Evolutionary conservation across 2,329 filamentous ascomycete species (phyloP).

Genomic region (Xenosphaeropsis pyriputrescens): DNA sequence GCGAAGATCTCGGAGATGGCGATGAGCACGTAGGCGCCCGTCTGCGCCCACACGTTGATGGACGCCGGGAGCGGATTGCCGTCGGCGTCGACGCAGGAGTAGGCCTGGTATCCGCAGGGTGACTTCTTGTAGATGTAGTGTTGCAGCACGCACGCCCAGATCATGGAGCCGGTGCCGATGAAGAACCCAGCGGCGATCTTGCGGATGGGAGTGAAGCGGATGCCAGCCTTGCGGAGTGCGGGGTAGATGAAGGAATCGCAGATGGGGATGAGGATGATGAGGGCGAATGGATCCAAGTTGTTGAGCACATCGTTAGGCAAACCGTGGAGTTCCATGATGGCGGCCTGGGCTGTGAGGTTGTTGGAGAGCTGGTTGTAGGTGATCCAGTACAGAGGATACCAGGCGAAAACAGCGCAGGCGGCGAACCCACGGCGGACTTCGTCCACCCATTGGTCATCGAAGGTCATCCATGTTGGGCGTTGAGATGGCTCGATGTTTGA

Average conservation of each 20-base stretch:
- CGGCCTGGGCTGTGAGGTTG: constrained; percentile 51
- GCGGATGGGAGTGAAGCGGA: constrained; percentile 42
- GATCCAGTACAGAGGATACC: constrained; percentile 46
- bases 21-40: constrained; percentile 35
- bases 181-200: constrained; percentile 44
- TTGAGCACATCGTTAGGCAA: constrained; percentile 45
- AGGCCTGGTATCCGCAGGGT: constrained; percentile 33
- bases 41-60: constrained; percentile 38
- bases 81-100: constrained; percentile 26
- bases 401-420: constrained; percentile 57
- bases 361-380: constrained; percentile 53
- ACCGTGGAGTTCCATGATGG: constrained; percentile 32
- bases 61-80: constrained; percentile 11
- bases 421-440: constrained; percentile 39
- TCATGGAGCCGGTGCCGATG: constrained; percentile 32
- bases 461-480: constrained; percentile 62
- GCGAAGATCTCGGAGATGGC: constrained; percentile 46
- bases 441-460: constrained; percentile 66
- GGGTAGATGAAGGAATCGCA: constrained; percentile 42
- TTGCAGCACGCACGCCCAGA: constrained; percentile 40
- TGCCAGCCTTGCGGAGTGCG: constrained; percentile 29
- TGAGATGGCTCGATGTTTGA: constrained; percentile 31
- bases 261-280: constrained; percentile 41
- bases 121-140: constrained; percentile 39
- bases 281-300: constrained; percentile 42